Evolutionary conservation across 805 yeast genomes (phyloP), one percentile per base, ranked within the genome.

Genomic region (Yarrowia divulgata): DNA sequence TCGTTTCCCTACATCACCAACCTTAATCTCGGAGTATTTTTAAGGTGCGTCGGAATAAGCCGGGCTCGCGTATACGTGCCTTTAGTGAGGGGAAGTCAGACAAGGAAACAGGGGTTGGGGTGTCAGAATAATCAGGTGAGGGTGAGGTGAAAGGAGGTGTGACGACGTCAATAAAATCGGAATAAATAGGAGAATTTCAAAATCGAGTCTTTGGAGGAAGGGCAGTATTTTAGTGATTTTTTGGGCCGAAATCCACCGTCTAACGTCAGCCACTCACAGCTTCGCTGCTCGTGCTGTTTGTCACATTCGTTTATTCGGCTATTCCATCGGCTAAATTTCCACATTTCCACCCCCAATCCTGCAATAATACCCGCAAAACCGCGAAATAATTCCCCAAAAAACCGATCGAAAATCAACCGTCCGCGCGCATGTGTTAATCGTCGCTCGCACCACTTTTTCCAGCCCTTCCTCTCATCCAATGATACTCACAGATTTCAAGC

Each of bases 11-110:
- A 54, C 60, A 54, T 54, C 60, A 39, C 50, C 48, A 43, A 45
- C 66, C 32, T 18, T 58, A 37, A 29, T 2, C 29, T 58, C 48
- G 50, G 50, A 58, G 50, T 43, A 42, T n/a, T 40, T 40, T 39
- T 16, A 29, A 23, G 29, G 23, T 58, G 50, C 50, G 66, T 58
- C 66, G 48, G 66, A n/a, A 19, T 43, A 43, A 58, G 50, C 45
- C 60, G 60, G 60, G 58, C 19, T 39, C 60, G 60, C 60, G 60
- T 52, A 52, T 52, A 34, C 39, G 55, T 14, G 13, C 23, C 29
- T 9, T 52, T 52, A 52, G 58, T 54, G 58, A 54, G 58, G 58
- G 58, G 58, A 37, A 54, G 6, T 18, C 8, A 18, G 16, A 8
- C 13, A 13, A 13, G 43, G 43, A 23, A 23, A 23, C 29, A 23